phyloP scores from a whole-genome alignment of 2,329 filamentous ascomycete genomes.

The Leptographium procerum region DNA sequence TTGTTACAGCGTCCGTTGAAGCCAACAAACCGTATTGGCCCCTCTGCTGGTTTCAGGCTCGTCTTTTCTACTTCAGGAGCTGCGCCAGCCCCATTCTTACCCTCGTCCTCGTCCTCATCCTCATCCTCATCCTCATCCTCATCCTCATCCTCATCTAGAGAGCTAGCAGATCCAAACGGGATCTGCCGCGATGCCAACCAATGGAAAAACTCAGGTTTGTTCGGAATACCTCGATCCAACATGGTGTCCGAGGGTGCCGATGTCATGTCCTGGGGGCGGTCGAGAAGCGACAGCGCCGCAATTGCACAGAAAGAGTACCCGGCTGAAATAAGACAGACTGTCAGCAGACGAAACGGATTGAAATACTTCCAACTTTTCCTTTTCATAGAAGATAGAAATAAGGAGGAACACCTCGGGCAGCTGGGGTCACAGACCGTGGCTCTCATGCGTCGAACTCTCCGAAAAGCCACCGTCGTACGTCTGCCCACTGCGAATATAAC shows the following conservation, averaged over 20 bases:
- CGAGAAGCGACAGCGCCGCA: slow-evolving; percentile 64
- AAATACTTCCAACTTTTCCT: background rate
- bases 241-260: slow-evolving; percentile 15
- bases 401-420: background rate
- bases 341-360: background rate
- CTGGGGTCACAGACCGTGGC: slow-evolving; percentile 49
- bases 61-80: background rate
- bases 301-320: slow-evolving; percentile 89
- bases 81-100: slow-evolving; percentile 17
- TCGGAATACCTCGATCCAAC: slow-evolving; percentile 27
- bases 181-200: slow-evolving; percentile 53
- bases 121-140: slow-evolving; percentile 24
- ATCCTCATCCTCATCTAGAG: slow-evolving; percentile 33
- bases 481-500: slow-evolving; percentile 53
- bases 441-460: slow-evolving; percentile 67
- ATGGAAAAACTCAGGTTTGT: slow-evolving; percentile 24
- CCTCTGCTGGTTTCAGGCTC: background rate
- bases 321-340: slow-evolving; percentile 34
- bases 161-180: slow-evolving; percentile 33
- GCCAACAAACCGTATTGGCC: slow-evolving; percentile 37
- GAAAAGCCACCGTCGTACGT: slow-evolving; percentile 78
- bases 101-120: slow-evolving; percentile 23
- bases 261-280: slow-evolving; percentile 37
- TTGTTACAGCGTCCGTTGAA: slow-evolving; percentile 92
- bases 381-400: background rate